Evolutionary conservation across 1,284 basidiomycete species (phyloP).

Genomic region (Nidula niveotomentosa): DNA sequence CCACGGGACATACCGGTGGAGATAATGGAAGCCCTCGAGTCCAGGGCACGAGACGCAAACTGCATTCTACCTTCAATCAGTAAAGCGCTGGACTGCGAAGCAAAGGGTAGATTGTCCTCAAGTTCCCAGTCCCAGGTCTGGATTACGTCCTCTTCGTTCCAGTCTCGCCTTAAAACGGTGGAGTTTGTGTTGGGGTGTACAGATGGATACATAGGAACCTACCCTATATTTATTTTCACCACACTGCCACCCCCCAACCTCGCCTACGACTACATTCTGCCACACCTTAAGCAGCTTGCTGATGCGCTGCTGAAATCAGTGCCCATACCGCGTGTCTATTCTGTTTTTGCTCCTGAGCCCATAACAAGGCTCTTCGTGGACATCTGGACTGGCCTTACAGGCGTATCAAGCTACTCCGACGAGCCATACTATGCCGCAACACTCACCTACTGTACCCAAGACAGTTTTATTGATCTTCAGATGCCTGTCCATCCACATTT

Average conservation of each 20-base stretch:
- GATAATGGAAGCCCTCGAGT: constrained; percentile 38
- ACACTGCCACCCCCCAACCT: constrained; percentile 31
- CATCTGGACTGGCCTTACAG: constrained; percentile 45
- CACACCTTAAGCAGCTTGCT: constrained; percentile 33
- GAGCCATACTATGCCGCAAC: constrained; percentile 64
- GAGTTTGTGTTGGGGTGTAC: constrained; percentile 63
- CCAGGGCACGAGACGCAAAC: constrained; percentile 47
- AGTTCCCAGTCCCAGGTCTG: constrained; percentile 42
- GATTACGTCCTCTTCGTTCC: constrained; percentile 41
- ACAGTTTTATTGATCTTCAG: constrained; percentile 34
- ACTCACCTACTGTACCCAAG: constrained; percentile 51
- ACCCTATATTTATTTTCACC: constrained; percentile 57
- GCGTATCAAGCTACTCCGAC: constrained; percentile 28
- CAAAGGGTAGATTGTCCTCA: constrained; percentile 3
- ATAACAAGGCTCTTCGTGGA: constrained; percentile 48
- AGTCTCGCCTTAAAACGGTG: constrained; percentile 19
- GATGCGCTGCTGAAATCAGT: constrained; percentile 25
- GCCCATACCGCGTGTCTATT: constrained; percentile 51
- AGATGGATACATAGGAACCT: constrained; percentile 47
- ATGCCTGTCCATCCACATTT: constrained; percentile 22
- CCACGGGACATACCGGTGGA: constrained; percentile 21
- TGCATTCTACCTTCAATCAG: constrained; percentile 51
- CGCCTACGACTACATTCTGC: constrained; percentile 26
- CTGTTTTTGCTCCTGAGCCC: constrained; percentile 57
- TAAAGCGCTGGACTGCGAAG: constrained; percentile 23